Conservation (phyloP, 305 asterid species). For the Petunia hybrid region DNA sequence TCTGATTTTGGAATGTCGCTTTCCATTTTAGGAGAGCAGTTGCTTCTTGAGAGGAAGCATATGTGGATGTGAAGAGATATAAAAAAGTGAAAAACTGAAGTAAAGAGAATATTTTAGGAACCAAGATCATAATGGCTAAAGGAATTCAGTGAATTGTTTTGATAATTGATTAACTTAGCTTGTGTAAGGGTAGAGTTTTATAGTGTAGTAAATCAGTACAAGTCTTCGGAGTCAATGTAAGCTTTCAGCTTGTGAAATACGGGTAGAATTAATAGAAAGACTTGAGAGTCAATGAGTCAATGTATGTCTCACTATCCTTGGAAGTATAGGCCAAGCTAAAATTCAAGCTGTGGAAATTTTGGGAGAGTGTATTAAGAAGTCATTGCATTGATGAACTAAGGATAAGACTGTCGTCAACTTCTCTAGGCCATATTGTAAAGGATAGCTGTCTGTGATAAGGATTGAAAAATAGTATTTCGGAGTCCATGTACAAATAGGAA, state of each 20-base stretch:
- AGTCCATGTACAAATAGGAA: too few species aligned
- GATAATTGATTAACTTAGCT: conserved; percentile 11
- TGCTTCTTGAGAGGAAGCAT: conserved; percentile 30
- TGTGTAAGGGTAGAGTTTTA: background rate
- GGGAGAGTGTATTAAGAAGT: background rate
- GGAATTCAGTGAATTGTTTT: background rate
- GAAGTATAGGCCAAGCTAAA: background rate
- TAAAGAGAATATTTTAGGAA: background rate
- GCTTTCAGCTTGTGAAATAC: conserved; percentile 1
- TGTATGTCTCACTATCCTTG: background rate
- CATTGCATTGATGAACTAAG: background rate
- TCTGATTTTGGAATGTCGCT: conserved; percentile 12
- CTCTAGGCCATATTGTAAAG: background rate
- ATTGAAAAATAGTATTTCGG: too few species aligned
- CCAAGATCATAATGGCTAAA: background rate
- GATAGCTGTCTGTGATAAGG: too few species aligned
- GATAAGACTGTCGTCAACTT: background rate
- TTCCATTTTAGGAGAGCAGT: conserved; percentile 35
- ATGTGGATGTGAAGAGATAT: background rate
- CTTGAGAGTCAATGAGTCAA: background rate
- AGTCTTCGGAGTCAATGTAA: background rate
- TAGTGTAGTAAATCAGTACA: conserved; percentile 13
- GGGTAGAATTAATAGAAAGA: background rate
- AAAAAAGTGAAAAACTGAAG: background rate
- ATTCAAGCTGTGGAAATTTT: background rate